Conservation (phyloP, 352 stramenopile genomes). For the Sclerospora graminicola region DNA sequence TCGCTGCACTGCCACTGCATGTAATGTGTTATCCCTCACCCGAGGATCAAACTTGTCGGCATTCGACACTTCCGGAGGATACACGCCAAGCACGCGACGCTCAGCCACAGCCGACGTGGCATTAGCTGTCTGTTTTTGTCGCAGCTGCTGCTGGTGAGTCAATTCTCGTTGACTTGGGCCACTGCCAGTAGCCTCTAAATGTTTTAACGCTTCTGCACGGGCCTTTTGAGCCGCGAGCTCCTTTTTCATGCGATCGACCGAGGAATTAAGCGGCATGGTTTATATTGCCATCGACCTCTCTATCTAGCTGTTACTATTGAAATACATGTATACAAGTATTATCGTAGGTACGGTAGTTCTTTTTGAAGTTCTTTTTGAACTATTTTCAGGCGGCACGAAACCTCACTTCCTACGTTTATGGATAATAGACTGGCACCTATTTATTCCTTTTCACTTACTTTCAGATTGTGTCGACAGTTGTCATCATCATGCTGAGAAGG, state of each 20-base stretch:
- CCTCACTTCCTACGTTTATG: no score
- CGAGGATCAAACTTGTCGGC: constrained; percentile 25
- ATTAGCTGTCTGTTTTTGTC: constrained; percentile 39
- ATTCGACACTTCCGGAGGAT: constrained; percentile 8
- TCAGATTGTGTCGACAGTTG: background rate
- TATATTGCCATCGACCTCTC: background rate
- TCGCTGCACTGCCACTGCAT: constrained; percentile 37
- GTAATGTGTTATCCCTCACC: constrained; percentile 68
- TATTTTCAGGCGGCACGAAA: no score
- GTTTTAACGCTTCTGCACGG: constrained; percentile 47
- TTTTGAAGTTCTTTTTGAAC: no score
- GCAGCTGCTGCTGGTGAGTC: constrained; percentile 41
- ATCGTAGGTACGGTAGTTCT: no score
- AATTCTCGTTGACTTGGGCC: constrained; percentile 61
- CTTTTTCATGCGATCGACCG: constrained; percentile 35
- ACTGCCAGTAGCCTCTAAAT: constrained; percentile 49
- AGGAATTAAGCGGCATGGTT: constrained; percentile 19
- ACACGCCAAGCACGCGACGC: constrained; percentile 18
- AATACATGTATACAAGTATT: no score
- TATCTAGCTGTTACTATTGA: no score
- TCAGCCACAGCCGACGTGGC: constrained; percentile 30
- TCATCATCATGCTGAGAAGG: no score
- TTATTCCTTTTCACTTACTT: no score
- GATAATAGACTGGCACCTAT: no score
- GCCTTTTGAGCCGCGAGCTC: constrained; percentile 54